Evolutionary conservation across 805 yeast species (phyloP).

Genomic region (Kodamaea leandrae): DNA sequence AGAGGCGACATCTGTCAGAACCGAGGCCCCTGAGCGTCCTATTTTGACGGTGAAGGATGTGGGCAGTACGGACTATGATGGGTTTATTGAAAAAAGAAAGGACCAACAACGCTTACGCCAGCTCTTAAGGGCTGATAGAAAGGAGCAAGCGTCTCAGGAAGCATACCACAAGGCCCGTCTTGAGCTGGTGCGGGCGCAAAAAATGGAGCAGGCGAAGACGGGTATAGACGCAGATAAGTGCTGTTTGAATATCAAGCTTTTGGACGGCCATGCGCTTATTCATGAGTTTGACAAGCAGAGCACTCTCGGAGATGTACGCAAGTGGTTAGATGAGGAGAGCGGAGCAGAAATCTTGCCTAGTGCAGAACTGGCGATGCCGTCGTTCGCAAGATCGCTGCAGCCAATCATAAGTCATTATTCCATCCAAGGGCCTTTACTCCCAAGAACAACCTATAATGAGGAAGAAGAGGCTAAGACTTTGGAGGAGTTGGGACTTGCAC

Average conservation of each 20-base stretch:
- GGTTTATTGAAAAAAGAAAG: slow-evolving; percentile 42
- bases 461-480: slow-evolving; percentile 57
- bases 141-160: slow-evolving; percentile 35
- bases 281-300: slow-evolving; percentile 46
- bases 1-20: too few species aligned
- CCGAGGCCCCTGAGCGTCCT: too few species aligned
- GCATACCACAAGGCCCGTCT: slow-evolving; percentile 8
- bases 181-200: slow-evolving; percentile 17
- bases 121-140: slow-evolving; percentile 51
- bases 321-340: slow-evolving; percentile 54
- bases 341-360: slow-evolving; percentile 27
- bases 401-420: slow-evolving; percentile 52
- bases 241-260: slow-evolving; percentile 55
- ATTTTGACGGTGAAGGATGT: too few species aligned
- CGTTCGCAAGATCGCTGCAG: slow-evolving; percentile 49
- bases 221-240: slow-evolving; percentile 23
- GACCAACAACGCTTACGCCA: slow-evolving; percentile 57
- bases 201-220: slow-evolving; percentile 17
- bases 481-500: slow-evolving; percentile 55
- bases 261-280: slow-evolving; percentile 62
- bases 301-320: slow-evolving; percentile 57
- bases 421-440: slow-evolving; percentile 40
- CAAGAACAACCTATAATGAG: slow-evolving; percentile 45
- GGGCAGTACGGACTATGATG: too few species aligned
- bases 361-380: slow-evolving; percentile 43